phyloP scores from a whole-genome alignment of 2,329 filamentous ascomycete genomes.

The Celoporthe dispersa region DNA sequence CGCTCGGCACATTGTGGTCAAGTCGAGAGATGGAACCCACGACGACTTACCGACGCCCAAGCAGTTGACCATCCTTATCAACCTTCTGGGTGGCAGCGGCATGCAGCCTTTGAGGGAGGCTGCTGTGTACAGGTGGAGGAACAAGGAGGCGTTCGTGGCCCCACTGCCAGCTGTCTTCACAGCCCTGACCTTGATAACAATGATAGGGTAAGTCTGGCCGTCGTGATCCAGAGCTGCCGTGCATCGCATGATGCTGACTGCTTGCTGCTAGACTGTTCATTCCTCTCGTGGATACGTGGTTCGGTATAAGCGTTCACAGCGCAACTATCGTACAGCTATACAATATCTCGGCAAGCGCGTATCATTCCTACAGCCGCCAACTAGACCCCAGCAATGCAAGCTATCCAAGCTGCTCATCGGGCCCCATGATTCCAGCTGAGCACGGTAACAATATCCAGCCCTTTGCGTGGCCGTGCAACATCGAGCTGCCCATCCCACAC shows the following conservation, averaged over 20 bases:
- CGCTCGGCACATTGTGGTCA: constrained; percentile 7
- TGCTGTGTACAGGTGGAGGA: constrained; percentile 2
- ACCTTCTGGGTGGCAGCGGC: background rate
- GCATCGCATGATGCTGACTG: background rate
- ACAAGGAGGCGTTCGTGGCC: background rate
- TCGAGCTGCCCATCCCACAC: constrained; percentile 1
- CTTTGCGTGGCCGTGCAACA: background rate
- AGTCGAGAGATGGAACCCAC: background rate
- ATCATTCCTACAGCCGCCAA: background rate
- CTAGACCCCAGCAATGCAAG: background rate
- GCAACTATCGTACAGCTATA: constrained; percentile 7
- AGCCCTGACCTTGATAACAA: background rate
- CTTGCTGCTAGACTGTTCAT: background rate
- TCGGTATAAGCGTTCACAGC: constrained; percentile 3
- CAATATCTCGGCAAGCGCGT: background rate
- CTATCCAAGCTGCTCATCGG: background rate
- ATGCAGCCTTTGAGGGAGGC: background rate
- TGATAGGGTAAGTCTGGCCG: background rate
- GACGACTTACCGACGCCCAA: background rate
- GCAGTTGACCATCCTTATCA: background rate
- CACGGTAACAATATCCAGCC: background rate
- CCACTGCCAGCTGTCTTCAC: constrained; percentile 10
- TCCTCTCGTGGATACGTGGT: constrained; percentile 5
- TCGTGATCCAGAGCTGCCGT: background rate
- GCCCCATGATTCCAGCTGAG: background rate